Conservation (phyloP, 2,329 filamentous ascomycete genomes). For the Graphium sp. region DNA sequence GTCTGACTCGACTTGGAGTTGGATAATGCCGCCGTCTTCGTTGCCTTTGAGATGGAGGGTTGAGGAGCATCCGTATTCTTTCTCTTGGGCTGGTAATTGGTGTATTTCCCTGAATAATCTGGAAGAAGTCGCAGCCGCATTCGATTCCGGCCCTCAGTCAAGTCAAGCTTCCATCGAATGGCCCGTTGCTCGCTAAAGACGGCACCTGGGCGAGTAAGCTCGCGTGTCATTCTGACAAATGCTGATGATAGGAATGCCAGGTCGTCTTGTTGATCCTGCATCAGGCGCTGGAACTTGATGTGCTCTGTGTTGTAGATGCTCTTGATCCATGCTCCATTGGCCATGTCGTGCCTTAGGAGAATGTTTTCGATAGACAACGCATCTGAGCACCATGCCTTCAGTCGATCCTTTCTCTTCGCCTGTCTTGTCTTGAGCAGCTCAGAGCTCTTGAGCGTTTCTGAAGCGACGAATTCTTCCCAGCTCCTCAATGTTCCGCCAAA, state of each 20-base stretch:
- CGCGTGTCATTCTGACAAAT: conserved; percentile 63
- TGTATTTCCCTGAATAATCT: conserved; percentile 50
- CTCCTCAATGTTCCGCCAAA: conserved; percentile 61
- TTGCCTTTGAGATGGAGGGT: conserved; percentile 4
- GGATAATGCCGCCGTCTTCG: conserved; percentile 7
- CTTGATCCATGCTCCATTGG: conserved; percentile 81
- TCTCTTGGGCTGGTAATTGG: conserved; percentile 73
- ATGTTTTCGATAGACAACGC: conserved; percentile 52
- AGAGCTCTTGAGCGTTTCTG: conserved; percentile 66
- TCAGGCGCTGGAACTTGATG: conserved; percentile 71
- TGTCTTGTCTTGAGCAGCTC: conserved; percentile 58
- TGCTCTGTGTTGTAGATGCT: conserved; percentile 90
- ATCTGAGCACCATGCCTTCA: conserved; percentile 65
- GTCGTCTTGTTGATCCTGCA: conserved; percentile 91
- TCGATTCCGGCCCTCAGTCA: conserved; percentile 86
- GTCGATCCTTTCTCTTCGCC: conserved; percentile 61
- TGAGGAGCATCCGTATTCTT: conserved; percentile 30
- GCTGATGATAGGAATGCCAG: conserved; percentile 58
- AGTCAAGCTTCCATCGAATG: conserved; percentile 79
- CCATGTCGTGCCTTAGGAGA: conserved; percentile 67
- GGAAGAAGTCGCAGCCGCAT: conserved; percentile 83
- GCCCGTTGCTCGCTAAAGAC: conserved; percentile 49
- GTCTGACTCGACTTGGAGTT: conserved; percentile 7
- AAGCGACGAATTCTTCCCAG: conserved; percentile 77
- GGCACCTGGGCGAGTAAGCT: conserved; percentile 64